Evolutionary conservation across 495 filamentous ascomycete genomes (phyloP), one percentile per base, ranked within the genome.

Genomic region (Amorphotheca resinae): DNA sequence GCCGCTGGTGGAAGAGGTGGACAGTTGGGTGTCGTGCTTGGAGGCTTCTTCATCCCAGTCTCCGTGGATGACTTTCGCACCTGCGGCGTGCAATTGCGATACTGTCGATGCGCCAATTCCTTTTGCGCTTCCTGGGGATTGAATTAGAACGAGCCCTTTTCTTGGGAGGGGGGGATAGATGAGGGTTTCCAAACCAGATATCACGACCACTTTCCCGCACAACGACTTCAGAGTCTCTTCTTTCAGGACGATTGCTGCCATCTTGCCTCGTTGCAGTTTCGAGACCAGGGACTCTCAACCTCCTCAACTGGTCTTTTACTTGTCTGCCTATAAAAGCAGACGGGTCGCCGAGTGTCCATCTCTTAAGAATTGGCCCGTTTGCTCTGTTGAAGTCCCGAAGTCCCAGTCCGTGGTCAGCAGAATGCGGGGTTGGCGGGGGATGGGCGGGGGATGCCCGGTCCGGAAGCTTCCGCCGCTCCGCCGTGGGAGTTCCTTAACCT

Each of bases 81-180:
- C 54, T 1, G 35, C 17, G 0, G 9, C n/a, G 32, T 51, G 37
- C 12, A 56, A 46, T 9, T 48, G 37, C 4, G 15, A 21, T 1
- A 59, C 54, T 6, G 51, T 50, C 21, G 54, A 53, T 9, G 54
- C 56, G 11, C 56, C 56, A n/a, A 59, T 59, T n/a, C 56, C 56
- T 38, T 52, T 52, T 3, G 54, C 48, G 16, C 54, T 53, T 30
- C 55, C 55, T 58, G 25, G 14, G 32, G 17, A 2, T 4, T 11
- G 16, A 38, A 18, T 21, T 23, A 16, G 11, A 4, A 38, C 14
- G 8, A 4, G 3, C 21, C n/a, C 4, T 9, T 4, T 4, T 18
- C 22, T 38, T 7, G 5, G 3, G 8, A 18, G n/a, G n/a, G 21
- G 22, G n/a, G 22, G n/a, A 4, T 9, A 4, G 7, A 18, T 6